phyloP scores from a whole-genome alignment of 192 early-diverging fungal genomes.

The Coemansia reversa region DNA sequence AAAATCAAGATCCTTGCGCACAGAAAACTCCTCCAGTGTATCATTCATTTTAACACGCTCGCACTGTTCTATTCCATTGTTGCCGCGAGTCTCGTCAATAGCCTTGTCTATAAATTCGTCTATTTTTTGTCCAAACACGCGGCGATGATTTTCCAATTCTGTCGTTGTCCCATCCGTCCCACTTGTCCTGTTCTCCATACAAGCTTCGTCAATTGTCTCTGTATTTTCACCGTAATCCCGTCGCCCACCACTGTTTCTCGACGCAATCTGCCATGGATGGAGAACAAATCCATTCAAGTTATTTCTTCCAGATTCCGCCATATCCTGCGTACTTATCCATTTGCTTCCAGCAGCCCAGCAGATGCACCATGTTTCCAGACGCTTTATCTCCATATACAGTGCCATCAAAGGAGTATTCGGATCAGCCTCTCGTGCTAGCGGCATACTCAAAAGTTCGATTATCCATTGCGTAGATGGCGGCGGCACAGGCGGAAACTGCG shows the following conservation, averaged over 20 bases:
- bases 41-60: slow-evolving; percentile 9
- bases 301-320: neutral
- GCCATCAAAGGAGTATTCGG: slow-evolving; percentile 18
- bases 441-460: slow-evolving; percentile 45
- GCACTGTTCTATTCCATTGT: slow-evolving; percentile 4
- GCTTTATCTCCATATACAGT: slow-evolving; percentile 34
- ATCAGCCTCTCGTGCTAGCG: slow-evolving; percentile 30
- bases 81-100: slow-evolving; percentile 30
- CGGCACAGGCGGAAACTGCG: slow-evolving; percentile 22
- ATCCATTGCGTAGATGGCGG: slow-evolving; percentile 47
- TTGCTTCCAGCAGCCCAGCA: slow-evolving; percentile 28
- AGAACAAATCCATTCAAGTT: neutral
- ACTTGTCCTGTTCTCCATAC: neutral
- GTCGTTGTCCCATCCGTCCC: neutral
- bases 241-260: neutral
- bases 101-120: slow-evolving; percentile 39
- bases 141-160: slow-evolving; percentile 21
- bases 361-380: slow-evolving; percentile 42
- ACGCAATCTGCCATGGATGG: slow-evolving; percentile 25
- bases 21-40: slow-evolving; percentile 19
- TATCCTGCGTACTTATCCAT: slow-evolving; percentile 15
- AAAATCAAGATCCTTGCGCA: slow-evolving; percentile 45
- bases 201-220: neutral
- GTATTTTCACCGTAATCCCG: neutral
- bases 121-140: slow-evolving; percentile 22